Conservation (phyloP, 225 moss, liverwort and hornwort species). For the Ulota crispa region DNA sequence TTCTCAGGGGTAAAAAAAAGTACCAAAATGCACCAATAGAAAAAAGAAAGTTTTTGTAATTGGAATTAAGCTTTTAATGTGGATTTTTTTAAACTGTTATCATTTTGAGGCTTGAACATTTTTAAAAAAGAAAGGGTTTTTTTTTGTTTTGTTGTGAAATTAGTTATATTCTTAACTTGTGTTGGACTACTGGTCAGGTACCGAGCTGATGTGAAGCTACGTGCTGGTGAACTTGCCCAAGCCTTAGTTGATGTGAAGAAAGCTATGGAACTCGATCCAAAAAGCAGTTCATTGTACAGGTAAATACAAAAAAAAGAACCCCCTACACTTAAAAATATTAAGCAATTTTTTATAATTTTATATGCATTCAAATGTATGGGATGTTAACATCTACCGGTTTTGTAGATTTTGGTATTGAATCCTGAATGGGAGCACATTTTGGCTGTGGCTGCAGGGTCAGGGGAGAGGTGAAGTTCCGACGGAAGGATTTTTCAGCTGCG, state of each 20-base stretch:
- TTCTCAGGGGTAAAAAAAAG: not conserved
- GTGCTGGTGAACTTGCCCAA: constrained; percentile 26
- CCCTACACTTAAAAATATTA: too few relatives aligned
- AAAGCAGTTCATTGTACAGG: constrained; percentile 39
- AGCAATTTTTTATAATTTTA: too few relatives aligned
- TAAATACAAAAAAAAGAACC: not conserved
- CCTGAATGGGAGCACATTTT: not conserved
- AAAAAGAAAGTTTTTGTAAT: too few relatives aligned
- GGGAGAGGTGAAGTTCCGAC: constrained; percentile 49
- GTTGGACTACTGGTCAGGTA: constrained; percentile 32
- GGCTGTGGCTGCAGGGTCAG: constrained; percentile 37
- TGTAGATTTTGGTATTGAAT: not conserved
- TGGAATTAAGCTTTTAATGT: too few relatives aligned
- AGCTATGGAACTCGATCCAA: constrained; percentile 50
- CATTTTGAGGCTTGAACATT: not conserved
- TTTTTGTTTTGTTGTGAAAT: not conserved
- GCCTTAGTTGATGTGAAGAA: constrained; percentile 48
- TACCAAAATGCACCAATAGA: not conserved
- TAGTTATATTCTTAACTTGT: not conserved
- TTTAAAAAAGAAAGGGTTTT: not conserved
- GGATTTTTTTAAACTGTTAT: too few relatives aligned
- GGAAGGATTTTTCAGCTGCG: constrained; percentile 47
- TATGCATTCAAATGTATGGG: too few relatives aligned
- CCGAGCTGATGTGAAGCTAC: constrained; percentile 47
- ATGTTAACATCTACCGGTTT: too few relatives aligned